Conservation (phyloP, 805 yeast species). For the Candida wancherniae region DNA sequence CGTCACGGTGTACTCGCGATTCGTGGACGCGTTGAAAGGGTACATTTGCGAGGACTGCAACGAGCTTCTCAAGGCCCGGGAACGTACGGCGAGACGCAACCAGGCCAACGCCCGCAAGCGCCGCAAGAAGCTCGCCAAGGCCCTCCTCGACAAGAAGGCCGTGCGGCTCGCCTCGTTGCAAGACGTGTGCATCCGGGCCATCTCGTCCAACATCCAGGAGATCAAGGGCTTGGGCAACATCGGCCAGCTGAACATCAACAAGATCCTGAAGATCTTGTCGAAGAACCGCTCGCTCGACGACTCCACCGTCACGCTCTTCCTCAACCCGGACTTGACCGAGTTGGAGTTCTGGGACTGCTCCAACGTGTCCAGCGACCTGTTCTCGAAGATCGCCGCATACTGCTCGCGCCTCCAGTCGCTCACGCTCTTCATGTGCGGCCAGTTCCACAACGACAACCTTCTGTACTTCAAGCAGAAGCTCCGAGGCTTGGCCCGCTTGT, state of each 20-base stretch:
- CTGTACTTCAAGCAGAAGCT: slow-evolving; percentile 59
- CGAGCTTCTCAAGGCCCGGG: slow-evolving; percentile 34
- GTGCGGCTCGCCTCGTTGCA: slow-evolving; percentile 67
- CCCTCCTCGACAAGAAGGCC: slow-evolving; percentile 68
- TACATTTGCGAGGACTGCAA: slow-evolving; percentile 65
- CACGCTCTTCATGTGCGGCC: slow-evolving; percentile 89
- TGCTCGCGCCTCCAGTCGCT: slow-evolving; percentile 69
- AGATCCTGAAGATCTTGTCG: slow-evolving; percentile 71
- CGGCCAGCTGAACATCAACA: slow-evolving; percentile 65
- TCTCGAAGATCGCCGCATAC: slow-evolving; percentile 65
- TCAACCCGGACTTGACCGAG: slow-evolving; percentile 51
- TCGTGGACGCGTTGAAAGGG: slow-evolving; percentile 49
- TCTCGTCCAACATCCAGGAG: slow-evolving; percentile 62
- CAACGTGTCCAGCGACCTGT: slow-evolving; percentile 58
- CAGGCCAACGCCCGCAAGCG: slow-evolving; percentile 65
- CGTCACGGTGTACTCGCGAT: slow-evolving; percentile 63
- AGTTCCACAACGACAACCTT: slow-evolving; percentile 72
- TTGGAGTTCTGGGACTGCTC: slow-evolving; percentile 94
- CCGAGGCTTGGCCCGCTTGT: slow-evolving; percentile 46
- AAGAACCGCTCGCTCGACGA: slow-evolving; percentile 77
- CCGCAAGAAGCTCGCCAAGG: slow-evolving; percentile 77
- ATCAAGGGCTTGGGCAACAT: slow-evolving; percentile 86
- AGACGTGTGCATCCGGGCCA: slow-evolving; percentile 69
- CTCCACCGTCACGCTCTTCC: slow-evolving; percentile 66
- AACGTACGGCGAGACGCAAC: slow-evolving; percentile 43